A percentile compares a stretch with the other conserved stretches of the same genome.
phyloP scores from a whole-genome alignment of 169 alveolate species.

The Besnoitia besnoiti region DNA sequence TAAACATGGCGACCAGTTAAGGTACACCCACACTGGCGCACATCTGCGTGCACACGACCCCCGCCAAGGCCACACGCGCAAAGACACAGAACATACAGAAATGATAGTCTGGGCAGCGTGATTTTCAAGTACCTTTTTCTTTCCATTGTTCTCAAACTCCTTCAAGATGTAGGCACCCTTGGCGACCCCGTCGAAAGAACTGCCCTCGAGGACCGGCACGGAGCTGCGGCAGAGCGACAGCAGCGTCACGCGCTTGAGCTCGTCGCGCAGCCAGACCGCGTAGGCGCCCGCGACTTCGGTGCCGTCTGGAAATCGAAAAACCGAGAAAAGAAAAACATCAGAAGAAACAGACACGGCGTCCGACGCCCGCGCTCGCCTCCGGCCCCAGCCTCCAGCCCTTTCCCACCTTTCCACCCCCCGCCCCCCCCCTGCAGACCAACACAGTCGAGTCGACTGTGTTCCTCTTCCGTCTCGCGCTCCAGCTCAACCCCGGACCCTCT shows the following conservation, averaged over 20 bases:
- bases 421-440: neutral
- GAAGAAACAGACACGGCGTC: neutral
- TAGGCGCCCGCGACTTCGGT: constrained; percentile 72
- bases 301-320: constrained; percentile 45
- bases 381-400: neutral
- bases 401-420: neutral
- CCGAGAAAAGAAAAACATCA: neutral
- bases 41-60: neutral
- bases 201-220: constrained; percentile 74
- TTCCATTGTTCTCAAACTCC: constrained; percentile 66
- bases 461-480: neutral
- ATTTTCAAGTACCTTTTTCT: constrained; percentile 60
- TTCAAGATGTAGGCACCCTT: constrained; percentile 80
- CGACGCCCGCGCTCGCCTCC: neutral
- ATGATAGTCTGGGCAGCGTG: too few relatives aligned
- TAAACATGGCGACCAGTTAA: too few relatives aligned
- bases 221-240: constrained; percentile 69
- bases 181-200: constrained; percentile 72
- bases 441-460: too few relatives aligned
- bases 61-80: neutral
- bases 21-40: neutral
- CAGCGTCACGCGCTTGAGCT: constrained; percentile 51
- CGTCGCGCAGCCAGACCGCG: constrained; percentile 60
- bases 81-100: neutral
- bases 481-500: neutral